Base-by-base conservation (phyloP, 768 basidiomycete genomes). In the Russula sp. region DNA sequence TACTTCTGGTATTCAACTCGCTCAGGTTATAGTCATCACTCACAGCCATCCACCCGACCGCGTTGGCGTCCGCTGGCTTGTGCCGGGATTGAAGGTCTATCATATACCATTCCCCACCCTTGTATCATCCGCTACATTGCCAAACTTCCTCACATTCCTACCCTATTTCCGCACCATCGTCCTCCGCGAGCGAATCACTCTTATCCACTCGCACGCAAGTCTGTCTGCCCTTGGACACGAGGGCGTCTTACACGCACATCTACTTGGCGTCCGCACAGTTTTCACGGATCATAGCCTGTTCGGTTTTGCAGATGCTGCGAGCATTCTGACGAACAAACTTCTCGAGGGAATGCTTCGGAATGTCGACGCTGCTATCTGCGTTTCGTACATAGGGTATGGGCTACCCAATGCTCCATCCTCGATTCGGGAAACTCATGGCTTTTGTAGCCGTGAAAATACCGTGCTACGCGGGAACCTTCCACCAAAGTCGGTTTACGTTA, bases 201-300 rank as follows among this genome's bases (percentile, higher is more conserved):
- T 99, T 28, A 82, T 98, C 1, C 97, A 99, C 69, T 92, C 89
- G 0, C 97, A 99, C 67, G 97, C 93, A 0, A 87, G 89, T 61
- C 82, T 99, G 3, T 94, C 92, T 2, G 84, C 92, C 1, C 81
- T 98, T 32, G 96, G 89, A 0, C 93, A 97, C 69, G 97, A 99
- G 76, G 94, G 84, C 24, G 89, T 99, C 61, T 76, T 98, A 20
- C 94, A 98, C 67, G 84, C 94, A 0, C 90, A 94, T 69, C 78
- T 92, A 22, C 82, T 98, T 77, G 89, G 90, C 13, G 80, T 98
- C 14, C 85, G 90, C 46, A 94, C 93, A 0, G 90, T 98, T 11
- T 96, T 98, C 73, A 98, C 97, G 0, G 97, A 99, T 74, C 96
- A 99, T 70, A 94, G 91, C 71, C 75, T 99, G 30, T 98, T 98